A percentile compares a stretch with the other conserved stretches of the same genome.
Conservation (phyloP, 2,329 filamentous ascomycete genomes). For the Cordyceps javanica region DNA sequence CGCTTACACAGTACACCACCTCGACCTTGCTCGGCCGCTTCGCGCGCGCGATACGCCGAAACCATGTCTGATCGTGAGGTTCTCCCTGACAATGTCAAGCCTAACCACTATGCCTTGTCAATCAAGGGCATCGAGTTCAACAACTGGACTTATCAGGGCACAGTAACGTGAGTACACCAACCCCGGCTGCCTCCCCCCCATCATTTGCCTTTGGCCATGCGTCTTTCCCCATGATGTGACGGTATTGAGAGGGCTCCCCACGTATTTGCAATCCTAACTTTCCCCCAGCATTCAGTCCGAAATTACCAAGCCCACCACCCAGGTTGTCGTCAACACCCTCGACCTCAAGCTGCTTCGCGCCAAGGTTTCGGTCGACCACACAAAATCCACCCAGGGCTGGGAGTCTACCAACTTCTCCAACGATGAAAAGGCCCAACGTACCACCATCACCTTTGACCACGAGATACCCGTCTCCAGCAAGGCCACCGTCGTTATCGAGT, state of each 20-base stretch:
- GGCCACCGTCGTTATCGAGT: conserved; percentile 62
- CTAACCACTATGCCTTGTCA: conserved; percentile 77
- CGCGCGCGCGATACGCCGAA: conserved; percentile 12
- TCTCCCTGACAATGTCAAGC: conserved; percentile 63
- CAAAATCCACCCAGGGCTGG: conserved; percentile 49
- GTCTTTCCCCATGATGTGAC: not conserved
- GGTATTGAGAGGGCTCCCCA: not conserved
- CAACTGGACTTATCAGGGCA: conserved; percentile 73
- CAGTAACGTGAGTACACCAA: conserved; percentile 48
- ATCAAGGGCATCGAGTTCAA: conserved; percentile 75
- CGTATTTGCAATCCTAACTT: conserved; percentile 8
- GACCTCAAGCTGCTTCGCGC: conserved; percentile 69
- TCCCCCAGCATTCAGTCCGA: conserved; percentile 61
- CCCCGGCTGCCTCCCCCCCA: conserved; percentile 1
- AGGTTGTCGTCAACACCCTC: conserved; percentile 79
- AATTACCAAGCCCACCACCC: conserved; percentile 63
- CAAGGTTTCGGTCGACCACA: conserved; percentile 54
- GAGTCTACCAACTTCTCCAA: conserved; percentile 67
- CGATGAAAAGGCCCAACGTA: conserved; percentile 78
- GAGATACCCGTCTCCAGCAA: conserved; percentile 63
- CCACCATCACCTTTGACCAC: conserved; percentile 68
- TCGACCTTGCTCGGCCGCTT: conserved; percentile 7
- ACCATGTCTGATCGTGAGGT: conserved; percentile 56
- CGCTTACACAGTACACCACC: not conserved
- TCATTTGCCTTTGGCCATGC: not conserved